phyloP scores from a whole-genome alignment of 164 flowering plant genomes.

The Tetrastigma voinierianum region DNA sequence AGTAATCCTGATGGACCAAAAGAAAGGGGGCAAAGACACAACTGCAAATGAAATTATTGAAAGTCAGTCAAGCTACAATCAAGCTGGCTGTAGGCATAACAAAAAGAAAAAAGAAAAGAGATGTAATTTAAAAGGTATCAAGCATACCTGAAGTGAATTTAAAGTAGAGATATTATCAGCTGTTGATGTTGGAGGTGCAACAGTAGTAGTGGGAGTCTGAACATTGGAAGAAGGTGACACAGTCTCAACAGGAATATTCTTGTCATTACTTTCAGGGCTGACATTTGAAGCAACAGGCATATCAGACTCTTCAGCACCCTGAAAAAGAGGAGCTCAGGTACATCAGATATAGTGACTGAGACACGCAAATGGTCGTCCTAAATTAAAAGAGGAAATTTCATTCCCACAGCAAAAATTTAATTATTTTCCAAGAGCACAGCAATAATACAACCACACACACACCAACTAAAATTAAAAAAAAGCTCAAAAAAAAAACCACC shows the following conservation, averaged over 20 bases:
- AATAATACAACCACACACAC: too few relatives aligned
- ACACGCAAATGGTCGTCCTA: neutral
- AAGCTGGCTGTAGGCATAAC: neutral
- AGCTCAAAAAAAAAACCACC: too few relatives aligned
- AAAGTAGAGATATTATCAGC: constrained; percentile 61
- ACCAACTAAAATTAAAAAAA: too few relatives aligned
- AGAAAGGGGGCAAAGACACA: neutral
- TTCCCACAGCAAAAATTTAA: too few relatives aligned
- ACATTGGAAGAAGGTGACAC: constrained; percentile 47
- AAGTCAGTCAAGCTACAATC: neutral
- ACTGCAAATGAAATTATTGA: neutral
- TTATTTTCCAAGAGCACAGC: too few relatives aligned
- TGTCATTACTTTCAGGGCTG: constrained; percentile 49
- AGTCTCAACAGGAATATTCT: constrained; percentile 36
- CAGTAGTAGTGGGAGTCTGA: constrained; percentile 35
- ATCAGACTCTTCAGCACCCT: constrained; percentile 72
- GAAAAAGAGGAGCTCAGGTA: constrained; percentile 12
- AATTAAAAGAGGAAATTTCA: neutral
- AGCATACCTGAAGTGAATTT: constrained; percentile 75
- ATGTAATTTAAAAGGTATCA: too few relatives aligned
- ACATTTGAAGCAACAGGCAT: constrained; percentile 35
- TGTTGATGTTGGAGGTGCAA: constrained; percentile 37
- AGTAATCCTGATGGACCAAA: neutral
- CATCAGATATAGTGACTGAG: neutral
- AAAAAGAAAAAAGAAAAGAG: constrained; percentile 1